phyloP scores from a whole-genome alignment of 768 basidiomycete species.

The Agaricus blazei region DNA sequence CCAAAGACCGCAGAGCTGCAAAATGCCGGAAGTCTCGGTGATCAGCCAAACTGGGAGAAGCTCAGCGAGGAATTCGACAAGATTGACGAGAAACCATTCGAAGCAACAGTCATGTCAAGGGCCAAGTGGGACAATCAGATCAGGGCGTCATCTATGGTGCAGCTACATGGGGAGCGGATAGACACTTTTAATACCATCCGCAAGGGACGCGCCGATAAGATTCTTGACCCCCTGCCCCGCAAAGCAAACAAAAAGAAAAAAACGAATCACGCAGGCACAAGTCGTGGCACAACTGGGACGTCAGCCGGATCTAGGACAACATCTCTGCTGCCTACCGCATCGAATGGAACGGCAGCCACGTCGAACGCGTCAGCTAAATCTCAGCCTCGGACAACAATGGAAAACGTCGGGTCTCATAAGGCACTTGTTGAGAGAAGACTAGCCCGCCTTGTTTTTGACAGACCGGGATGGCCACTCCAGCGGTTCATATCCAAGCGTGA shows the following conservation, averaged over 20 bases:
- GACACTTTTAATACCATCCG: neutral
- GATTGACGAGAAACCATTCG: neutral
- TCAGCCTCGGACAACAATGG: neutral
- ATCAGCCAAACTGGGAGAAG: neutral
- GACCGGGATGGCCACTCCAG: neutral
- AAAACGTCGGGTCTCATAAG: neutral
- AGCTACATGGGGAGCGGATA: neutral
- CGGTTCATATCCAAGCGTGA: neutral
- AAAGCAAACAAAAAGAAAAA: too few species aligned
- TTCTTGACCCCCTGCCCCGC: too few species aligned
- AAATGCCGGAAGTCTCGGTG: neutral
- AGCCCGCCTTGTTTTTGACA: neutral
- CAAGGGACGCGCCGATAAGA: neutral
- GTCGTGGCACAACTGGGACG: too few species aligned
- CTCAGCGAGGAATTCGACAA: neutral
- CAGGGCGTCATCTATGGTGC: neutral
- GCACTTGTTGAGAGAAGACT: neutral
- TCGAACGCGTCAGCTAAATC: neutral
- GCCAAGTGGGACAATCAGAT: neutral
- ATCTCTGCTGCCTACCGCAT: too few species aligned
- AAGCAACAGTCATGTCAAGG: neutral
- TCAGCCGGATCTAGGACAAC: too few species aligned
- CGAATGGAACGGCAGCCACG: too few species aligned
- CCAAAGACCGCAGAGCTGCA: neutral
- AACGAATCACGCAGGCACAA: too few species aligned